Base-by-base conservation (phyloP, 2,329 filamentous ascomycete species). In the Colletotrichum sp. region DNA sequence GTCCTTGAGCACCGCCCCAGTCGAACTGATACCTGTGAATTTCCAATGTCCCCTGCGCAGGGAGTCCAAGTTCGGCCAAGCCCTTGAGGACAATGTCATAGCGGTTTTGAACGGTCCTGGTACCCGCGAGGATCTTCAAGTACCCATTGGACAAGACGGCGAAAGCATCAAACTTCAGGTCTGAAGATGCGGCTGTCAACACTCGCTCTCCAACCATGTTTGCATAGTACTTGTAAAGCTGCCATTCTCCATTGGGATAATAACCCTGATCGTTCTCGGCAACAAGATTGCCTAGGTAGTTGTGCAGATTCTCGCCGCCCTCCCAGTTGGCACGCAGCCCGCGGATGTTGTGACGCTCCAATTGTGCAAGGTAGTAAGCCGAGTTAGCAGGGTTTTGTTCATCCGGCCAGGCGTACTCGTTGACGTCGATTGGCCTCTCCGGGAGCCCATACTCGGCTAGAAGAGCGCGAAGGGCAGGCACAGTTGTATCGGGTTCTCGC, bases 261-360 rank as follows among this genome's bases (percentile, higher is more conserved):
- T 58, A 58, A 0, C 55, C 27, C 22, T 28, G 22, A 9, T 58
- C 55, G 9, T 25, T 18, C 22, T 58, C 28, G 2, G 22, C 55
- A 28, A 58, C 55, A 0, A 88, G 80, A 52, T 82, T 82, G 9
- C 86, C 87, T 28, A 88, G 71, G 25, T 84, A 85, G 71, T 89
- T 87, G 77, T 88, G 88, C 12, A 89, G 80, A 1, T 79, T 79
- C 22, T 78, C 80, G n/a, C 81, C 83, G 4, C 80, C 81, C 6
- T 83, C 83, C 88, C 88, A 89, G 75, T 89, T 88, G 1, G 85
- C 87, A 5, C 87, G 83, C 1, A 89, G 80, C 1, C 87, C 87
- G 10, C 79, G 78, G 6, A 84, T 78, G 71, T 88, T 83, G 78
- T 84, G 80, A 1, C 88, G 83, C 74, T 89, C 88, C 2, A 89